Base-by-base conservation (phyloP, 306 rosid species). In the Vigna nakashimae region DNA sequence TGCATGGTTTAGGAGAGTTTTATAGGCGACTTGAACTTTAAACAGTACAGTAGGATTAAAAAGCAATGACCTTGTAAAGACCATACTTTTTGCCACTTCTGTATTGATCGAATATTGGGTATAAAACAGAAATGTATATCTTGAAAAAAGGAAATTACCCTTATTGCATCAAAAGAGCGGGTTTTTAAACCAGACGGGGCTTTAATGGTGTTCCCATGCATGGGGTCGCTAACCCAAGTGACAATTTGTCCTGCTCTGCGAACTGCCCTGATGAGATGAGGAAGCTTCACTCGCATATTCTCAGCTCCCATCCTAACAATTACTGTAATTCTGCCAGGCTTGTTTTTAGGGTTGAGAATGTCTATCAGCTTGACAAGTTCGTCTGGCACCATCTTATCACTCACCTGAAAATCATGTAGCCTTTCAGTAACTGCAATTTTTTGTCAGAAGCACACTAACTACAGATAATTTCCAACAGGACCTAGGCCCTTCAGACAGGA, bases 221-320 rank as follows among this genome's bases (percentile, higher is more conserved):
- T 86, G 80, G 89, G 90, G 84, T 87, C 90, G 64, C 90, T 87
- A 49, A 87, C 90, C 90, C 90, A 87, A 20, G 90, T 82, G 69
- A 87, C 88, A 48, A 87, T 79, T 78, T 81, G 90, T 63, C 90
- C 90, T 42, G 88, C 90, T 42, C 82, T 10, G 24, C 88, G 88
- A 32, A 87, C 88, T 34, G 86, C 90, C 74, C 86, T 84, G 73
- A 87, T 82, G 32, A 87, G 87, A 82, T 87, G 88, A 1, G 88
- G 84, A 65, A 87, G 86, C 80, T 87, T 87, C 67, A 87, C 90
- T 66, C 90, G 78, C 88, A 81, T 87, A 62, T 87, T 87, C 80
- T 87, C 90, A 57, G 90, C 88, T 74, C 90, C 90, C 90, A 86
- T 86, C 74, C 90, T 80, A 52, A 81, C 87, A 69, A 86, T 80